phyloP scores from a whole-genome alignment of 305 asterid species.

The Vinca major region DNA sequence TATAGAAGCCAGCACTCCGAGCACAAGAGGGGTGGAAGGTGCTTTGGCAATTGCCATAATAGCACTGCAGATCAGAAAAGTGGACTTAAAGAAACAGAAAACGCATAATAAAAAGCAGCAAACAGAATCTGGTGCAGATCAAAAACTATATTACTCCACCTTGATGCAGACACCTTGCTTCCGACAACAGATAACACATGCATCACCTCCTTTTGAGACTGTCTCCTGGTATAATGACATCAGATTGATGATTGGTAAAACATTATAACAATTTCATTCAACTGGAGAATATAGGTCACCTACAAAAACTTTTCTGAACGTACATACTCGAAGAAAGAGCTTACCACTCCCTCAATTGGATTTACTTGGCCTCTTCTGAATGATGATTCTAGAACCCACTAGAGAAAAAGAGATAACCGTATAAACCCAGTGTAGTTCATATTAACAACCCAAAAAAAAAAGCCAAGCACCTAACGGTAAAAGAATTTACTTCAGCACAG shows the following conservation, averaged over 20 bases:
- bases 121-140: background rate
- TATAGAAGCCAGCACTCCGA: conserved; percentile 87
- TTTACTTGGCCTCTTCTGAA: conserved; percentile 82
- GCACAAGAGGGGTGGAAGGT: conserved; percentile 96
- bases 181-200: conserved; percentile 62
- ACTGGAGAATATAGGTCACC: background rate
- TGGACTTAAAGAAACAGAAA: conserved; percentile 2
- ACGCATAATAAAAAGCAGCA: conserved; percentile 2
- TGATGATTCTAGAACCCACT: conserved; percentile 83
- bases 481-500: conserved; percentile 88
- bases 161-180: conserved; percentile 89
- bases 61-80: conserved; percentile 52
- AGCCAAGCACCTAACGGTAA: conserved; percentile 1
- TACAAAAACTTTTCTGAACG: too few species aligned
- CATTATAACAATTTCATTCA: background rate
- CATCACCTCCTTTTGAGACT: conserved; percentile 51
- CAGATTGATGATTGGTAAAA: background rate
- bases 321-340: conserved; percentile 7
- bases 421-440: conserved; percentile 17
- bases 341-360: conserved; percentile 68
- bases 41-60: conserved; percentile 90
- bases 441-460: conserved; percentile 12
- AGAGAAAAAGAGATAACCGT: conserved; percentile 18
- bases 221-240: conserved; percentile 43
- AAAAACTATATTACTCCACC: conserved; percentile 29